phyloP scores from a whole-genome alignment of 2,329 filamentous ascomycete species.

The Botrytis galanthina region DNA sequence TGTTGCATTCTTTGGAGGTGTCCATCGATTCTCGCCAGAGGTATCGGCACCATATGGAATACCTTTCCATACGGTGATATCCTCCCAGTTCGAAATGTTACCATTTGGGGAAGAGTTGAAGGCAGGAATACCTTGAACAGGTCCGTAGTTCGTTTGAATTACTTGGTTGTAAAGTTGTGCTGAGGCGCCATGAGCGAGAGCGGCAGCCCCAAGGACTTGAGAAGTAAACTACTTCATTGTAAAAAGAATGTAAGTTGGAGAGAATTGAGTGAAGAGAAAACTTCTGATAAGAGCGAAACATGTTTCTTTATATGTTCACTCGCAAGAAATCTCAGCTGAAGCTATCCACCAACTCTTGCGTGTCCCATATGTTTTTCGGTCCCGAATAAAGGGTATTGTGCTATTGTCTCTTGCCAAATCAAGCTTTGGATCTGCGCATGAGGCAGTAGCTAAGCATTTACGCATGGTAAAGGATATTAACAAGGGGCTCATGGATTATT shows the following conservation, averaged over 20 bases:
- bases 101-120: conserved; percentile 23
- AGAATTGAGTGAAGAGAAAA: background rate
- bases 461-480: background rate
- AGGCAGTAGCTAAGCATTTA: background rate
- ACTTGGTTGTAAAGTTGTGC: conserved; percentile 22
- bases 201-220: background rate
- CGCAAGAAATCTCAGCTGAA: background rate
- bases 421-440: background rate
- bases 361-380: background rate
- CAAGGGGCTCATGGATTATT: background rate
- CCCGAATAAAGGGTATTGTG: background rate
- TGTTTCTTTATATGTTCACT: background rate
- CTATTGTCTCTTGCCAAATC: background rate
- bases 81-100: conserved; percentile 29
- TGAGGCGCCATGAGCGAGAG: background rate
- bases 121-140: conserved; percentile 22
- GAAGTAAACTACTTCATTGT: conserved; percentile 3
- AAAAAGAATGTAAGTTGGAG: background rate
- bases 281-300: background rate
- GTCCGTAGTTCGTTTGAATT: conserved; percentile 23
- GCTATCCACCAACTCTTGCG: background rate
- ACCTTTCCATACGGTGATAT: conserved; percentile 26
- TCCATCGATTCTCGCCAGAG: conserved; percentile 42
- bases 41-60: conserved; percentile 39
- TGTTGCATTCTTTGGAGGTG: conserved; percentile 34